phyloP scores from a whole-genome alignment of 768 basidiomycete genomes.

The Rhodotorula babjevae region DNA sequence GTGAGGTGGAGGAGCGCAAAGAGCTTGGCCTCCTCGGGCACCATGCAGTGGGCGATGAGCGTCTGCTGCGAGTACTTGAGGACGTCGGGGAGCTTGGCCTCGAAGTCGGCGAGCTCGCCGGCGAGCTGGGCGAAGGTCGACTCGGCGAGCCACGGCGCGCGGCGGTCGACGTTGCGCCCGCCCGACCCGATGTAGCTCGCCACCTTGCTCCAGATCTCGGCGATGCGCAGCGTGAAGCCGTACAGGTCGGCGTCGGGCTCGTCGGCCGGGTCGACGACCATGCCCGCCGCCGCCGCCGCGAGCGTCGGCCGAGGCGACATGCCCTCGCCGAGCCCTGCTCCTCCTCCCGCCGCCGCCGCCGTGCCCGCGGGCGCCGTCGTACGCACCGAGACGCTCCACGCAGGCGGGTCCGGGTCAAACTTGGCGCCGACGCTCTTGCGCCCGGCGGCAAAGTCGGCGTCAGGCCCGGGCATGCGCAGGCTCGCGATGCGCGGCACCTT shows the following conservation, averaged over 20 bases:
- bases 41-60: conserved; percentile 33
- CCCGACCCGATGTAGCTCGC: conserved; percentile 34
- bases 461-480: conserved; percentile 34
- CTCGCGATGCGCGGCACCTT: conserved; percentile 27
- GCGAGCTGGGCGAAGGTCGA: conserved; percentile 33
- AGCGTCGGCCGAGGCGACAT: neutral
- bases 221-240: conserved; percentile 33
- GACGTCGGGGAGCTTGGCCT: conserved; percentile 18
- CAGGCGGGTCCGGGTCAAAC: conserved; percentile 26
- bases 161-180: conserved; percentile 34
- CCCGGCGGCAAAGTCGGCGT: conserved; percentile 26
- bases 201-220: conserved; percentile 35
- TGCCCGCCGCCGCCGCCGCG: no score
- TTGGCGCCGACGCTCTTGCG: conserved; percentile 15
- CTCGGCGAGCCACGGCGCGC: conserved; percentile 30
- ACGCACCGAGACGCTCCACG: conserved; percentile 20
- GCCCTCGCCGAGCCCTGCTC: conserved; percentile 6
- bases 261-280: neutral
- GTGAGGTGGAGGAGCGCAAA: conserved; percentile 36
- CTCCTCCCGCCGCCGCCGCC: neutral
- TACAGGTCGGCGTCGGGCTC: conserved; percentile 37
- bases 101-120: conserved; percentile 16
- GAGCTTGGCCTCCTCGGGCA: conserved; percentile 24
- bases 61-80: conserved; percentile 26
- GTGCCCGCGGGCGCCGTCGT: neutral